Evolutionary conservation across 1,284 basidiomycete genomes (phyloP).

Genomic region (Trametes hirsuta): DNA sequence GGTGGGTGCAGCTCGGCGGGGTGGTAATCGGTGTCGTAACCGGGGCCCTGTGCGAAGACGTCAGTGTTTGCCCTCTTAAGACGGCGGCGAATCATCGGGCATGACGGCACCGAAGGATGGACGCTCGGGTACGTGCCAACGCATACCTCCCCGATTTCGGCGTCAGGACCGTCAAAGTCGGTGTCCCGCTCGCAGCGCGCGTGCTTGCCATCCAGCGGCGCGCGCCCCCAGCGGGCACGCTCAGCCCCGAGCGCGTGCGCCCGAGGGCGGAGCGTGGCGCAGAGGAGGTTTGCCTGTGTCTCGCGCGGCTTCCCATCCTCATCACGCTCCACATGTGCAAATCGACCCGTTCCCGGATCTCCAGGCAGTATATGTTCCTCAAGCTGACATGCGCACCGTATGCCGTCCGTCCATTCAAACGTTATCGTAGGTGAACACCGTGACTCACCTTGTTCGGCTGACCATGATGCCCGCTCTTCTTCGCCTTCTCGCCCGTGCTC

Average conservation of each 20-base stretch:
- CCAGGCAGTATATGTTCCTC: conserved; percentile 4
- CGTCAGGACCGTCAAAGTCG: conserved; percentile 16
- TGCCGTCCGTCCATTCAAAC: not conserved
- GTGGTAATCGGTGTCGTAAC: conserved; percentile 36
- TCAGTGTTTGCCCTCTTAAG: not conserved
- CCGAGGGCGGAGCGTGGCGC: conserved; percentile 27
- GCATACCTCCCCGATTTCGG: conserved; percentile 5
- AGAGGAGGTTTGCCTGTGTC: conserved; percentile 26
- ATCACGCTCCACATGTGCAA: not conserved
- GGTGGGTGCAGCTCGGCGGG: conserved; percentile 33
- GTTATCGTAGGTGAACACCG: not conserved
- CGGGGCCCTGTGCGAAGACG: conserved; percentile 23
- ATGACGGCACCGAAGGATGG: not conserved
- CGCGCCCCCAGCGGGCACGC: conserved; percentile 26
- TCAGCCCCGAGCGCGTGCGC: conserved; percentile 29
- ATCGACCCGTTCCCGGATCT: conserved; percentile 10
- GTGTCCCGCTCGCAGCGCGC: conserved; percentile 18
- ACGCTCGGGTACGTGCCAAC: not conserved
- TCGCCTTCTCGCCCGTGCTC: not conserved
- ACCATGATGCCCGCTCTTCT: conserved; percentile 8
- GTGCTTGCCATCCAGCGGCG: conserved; percentile 19
- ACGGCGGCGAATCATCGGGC: too few relatives aligned
- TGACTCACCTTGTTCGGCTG: conserved; percentile 28
- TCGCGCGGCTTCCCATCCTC: not conserved
- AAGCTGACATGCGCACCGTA: not conserved